These are phyloP conservation scores for Trichoderma lentiforme DNA, from an alignment of 2,329 filamentous ascomycete genomes.

Conservation along the genomic window DNA sequence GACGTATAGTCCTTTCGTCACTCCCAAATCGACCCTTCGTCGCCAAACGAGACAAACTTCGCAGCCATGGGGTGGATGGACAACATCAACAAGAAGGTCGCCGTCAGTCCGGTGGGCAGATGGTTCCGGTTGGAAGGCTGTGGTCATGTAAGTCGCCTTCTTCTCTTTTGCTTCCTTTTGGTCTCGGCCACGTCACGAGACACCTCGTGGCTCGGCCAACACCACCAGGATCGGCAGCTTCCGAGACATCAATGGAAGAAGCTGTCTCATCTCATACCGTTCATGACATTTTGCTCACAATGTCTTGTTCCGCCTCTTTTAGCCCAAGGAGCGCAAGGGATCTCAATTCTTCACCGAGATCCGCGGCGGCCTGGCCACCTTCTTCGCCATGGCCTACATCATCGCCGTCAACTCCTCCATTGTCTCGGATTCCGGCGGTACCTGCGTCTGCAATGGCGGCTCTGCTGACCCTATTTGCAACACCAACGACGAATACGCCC, in stretches of 20 bases:
- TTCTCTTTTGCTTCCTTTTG: not conserved
- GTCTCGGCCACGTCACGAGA: not conserved
- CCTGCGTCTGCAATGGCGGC: slow-evolving; percentile 65
- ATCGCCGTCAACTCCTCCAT: slow-evolving; percentile 53
- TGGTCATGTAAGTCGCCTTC: slow-evolving; percentile 63
- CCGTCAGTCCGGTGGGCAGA: slow-evolving; percentile 61
- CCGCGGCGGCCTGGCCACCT: slow-evolving; percentile 77
- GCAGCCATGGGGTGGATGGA: slow-evolving; percentile 47
- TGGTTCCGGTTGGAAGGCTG: slow-evolving; percentile 80
- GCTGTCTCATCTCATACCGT: not conserved
- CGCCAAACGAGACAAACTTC: not conserved
- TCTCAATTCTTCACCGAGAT: slow-evolving; percentile 81
- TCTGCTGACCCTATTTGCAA: slow-evolving; percentile 51
- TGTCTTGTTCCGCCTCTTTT: not conserved
- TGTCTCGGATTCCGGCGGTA: slow-evolving; percentile 65
- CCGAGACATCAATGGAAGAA: not conserved
- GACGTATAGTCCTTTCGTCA: slow-evolving; percentile 2
- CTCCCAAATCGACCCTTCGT: not conserved
- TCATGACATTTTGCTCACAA: not conserved
- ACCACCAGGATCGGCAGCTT: not conserved
- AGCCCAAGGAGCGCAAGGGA: slow-evolving; percentile 69
- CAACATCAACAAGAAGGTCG: slow-evolving; percentile 55
- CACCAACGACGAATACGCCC: slow-evolving; percentile 54
- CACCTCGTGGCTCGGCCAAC: not conserved
- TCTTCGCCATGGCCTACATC: slow-evolving; percentile 62